Evolutionary conservation across 148 eudicot species (phyloP), one percentile per base, ranked within the genome.

Genomic region (Cornus kousa): DNA sequence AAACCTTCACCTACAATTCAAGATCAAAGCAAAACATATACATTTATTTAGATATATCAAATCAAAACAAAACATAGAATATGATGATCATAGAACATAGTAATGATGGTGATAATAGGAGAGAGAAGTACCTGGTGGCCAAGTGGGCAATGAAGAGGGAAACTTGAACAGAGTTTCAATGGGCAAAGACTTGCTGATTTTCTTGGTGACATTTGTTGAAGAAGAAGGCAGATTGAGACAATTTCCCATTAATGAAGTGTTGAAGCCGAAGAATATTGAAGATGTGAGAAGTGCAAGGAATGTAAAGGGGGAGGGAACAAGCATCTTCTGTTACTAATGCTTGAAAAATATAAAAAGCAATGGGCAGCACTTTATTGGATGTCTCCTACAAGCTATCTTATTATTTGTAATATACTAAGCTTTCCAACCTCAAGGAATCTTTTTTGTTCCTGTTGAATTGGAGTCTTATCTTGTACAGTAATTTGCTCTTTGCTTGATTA

Each of bases 1-100:
- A 83, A 83, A 55, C 80, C 78, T 73, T 74, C 83, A 60, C 83
- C 86, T 83, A 68, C 4, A 46, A 73, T 53, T 35, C 22, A 19
- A 77, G n/a, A 64, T 67, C 46, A 35, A 37, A 33, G 16, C 46
- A 37, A 37, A 33, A 35, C 9, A 14, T 35, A 35, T 68, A 64
- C 11, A 64, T 39, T 35, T 53, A 53, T 53, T 7, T 48, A 3
- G 53, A 48, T 48, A 1, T 48, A 7, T 48, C 9, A 48, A 48
- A 48, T 11, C 7, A 48, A 48, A 11, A 48, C 28, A 9, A 43
- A 12, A 11, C 19, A 2, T 11, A 53, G 59, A 53, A 53, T 12
- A 53, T 53, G 59, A 53, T 53, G 59, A 53, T 4, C 17, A 11
- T 53, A 53, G 37, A 35, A 35, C 37, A 35, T 35, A 35, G 37